Evolutionary conservation across 1,139 yeast species (phyloP), one percentile per base, ranked within the genome.

Genomic region (Eremothecium cymbalariae): DNA sequence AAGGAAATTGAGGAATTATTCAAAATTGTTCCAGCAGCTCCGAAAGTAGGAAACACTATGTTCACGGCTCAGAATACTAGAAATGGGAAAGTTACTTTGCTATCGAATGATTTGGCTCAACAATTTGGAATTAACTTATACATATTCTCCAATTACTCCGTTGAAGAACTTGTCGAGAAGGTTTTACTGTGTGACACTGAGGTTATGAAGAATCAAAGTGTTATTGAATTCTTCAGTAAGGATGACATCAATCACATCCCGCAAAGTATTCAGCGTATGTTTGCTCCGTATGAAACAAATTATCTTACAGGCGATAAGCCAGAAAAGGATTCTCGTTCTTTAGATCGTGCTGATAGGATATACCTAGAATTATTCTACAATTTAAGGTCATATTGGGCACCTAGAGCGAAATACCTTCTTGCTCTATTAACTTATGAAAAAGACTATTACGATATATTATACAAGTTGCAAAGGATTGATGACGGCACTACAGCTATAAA

Each of bases 91-190:
- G 55, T 80, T 1, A 63, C 83, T 0, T 77, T 78, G 42, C 66
- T 90, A 40, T 72, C 93, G 2, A 63, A 94, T 40, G 95, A 88
- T 48, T 60, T 86, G 41, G 83, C 94, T 1, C 90, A 80, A 54
- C 94, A 83, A 49, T 85, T 90, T 63, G 96, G 95, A 27, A 90
- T 90, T 52, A 86, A 88, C 50, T 64, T 90, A 40, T 96, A 88
- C 53, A 72, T 79, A 68, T 84, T 77, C 61, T 71, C 84, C 3
- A 66, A 64, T 41, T 51, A 72, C 35, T 53, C 74, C 2, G 94
- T 79, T 12, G 74, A 70, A 6, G 78, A 72, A 20, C 68, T 88
- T 31, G 74, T 85, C 2, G 33, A 45, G 9, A 80, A 77, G 52
- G 76, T 90, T 1, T 62, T 90, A 32, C 67, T 64, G 17, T 90